These are phyloP conservation scores for Phaeosphaeria sp. DNA, from an alignment of 2,329 filamentous ascomycete species.

Conservation along the genomic window DNA sequence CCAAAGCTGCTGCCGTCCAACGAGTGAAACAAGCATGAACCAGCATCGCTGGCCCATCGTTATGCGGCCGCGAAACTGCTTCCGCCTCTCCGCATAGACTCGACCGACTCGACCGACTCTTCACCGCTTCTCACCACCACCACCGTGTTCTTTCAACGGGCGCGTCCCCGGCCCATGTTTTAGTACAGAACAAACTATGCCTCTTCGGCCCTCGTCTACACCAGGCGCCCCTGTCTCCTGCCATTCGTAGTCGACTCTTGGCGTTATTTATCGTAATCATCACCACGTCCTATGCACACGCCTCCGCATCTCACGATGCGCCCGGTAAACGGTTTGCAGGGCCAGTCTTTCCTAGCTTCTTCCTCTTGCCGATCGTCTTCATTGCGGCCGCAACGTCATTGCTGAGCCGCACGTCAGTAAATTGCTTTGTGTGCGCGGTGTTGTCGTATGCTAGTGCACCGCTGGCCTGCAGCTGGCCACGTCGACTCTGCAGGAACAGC, in stretches of 20 bases:
- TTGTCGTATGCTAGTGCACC: conserved; percentile 15
- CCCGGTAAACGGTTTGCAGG: conserved; percentile 25
- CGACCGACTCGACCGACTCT: neutral
- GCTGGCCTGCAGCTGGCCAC: conserved; percentile 36
- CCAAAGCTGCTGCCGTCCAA: conserved; percentile 7
- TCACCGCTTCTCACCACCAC: conserved; percentile 4
- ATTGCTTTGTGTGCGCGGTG: neutral
- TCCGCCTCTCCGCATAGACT: neutral
- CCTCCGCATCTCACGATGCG: conserved; percentile 15
- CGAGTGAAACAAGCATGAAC: conserved; percentile 23
- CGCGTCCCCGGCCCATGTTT: neutral
- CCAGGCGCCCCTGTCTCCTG: neutral
- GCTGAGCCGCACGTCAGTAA: conserved; percentile 14
- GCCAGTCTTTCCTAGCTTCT: conserved; percentile 22
- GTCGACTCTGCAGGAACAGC: conserved; percentile 50
- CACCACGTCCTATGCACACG: conserved; percentile 1
- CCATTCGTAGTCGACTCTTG: neutral
- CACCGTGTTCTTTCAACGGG: neutral
- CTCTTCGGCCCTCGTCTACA: neutral
- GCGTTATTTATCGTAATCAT: conserved; percentile 5
- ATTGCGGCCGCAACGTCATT: conserved; percentile 18
- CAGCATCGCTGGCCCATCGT: conserved; percentile 30
- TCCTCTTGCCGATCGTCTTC: conserved; percentile 12
- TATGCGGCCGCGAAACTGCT: neutral
- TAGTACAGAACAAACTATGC: neutral